Percentiles rank a stretch among this genome's conserved stretches.
These are phyloP conservation scores for Primulina tabacum DNA, from an alignment of 257 asterid species.

Conservation along the genomic window DNA sequence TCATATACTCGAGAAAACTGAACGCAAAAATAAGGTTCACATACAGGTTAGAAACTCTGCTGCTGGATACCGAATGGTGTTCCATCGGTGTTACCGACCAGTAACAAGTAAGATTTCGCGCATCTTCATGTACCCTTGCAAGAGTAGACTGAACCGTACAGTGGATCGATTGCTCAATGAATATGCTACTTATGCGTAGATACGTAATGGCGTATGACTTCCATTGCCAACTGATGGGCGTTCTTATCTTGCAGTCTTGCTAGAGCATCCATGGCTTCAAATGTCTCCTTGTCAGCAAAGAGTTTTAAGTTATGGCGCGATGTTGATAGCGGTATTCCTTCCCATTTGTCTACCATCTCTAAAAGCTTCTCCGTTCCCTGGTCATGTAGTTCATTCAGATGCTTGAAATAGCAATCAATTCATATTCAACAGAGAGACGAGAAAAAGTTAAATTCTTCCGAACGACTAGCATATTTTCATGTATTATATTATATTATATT, in stretches of 20 bases:
- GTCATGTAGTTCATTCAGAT: slow-evolving; percentile 7
- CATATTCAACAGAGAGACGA: no score
- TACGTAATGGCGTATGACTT: slow-evolving; percentile 70
- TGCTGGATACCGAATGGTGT: slow-evolving; percentile 19
- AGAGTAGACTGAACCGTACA: neutral
- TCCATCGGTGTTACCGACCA: slow-evolving; percentile 12
- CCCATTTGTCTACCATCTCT: slow-evolving; percentile 80
- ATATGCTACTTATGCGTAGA: slow-evolving; percentile 63
- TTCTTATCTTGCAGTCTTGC: slow-evolving; percentile 57
- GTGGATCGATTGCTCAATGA: slow-evolving; percentile 32
- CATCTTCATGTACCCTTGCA: slow-evolving; percentile 16
- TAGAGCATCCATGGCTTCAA: slow-evolving; percentile 54
- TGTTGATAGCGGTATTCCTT: slow-evolving; percentile 56
- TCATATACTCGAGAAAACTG: slow-evolving; percentile 16
- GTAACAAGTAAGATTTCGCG: neutral
- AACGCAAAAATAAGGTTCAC: neutral
- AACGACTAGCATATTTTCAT: no score
- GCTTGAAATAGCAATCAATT: neutral
- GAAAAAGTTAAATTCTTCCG: no score
- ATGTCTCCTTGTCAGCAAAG: slow-evolving; percentile 72
- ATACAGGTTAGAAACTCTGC: slow-evolving; percentile 17
- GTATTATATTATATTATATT: neutral
- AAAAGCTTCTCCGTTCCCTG: slow-evolving; percentile 81
- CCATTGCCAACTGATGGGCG: slow-evolving; percentile 86
- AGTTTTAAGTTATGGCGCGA: slow-evolving; percentile 69